A percentile compares a stretch with the other conserved stretches of the same genome.
These are phyloP conservation scores for Phytopythium sindhum DNA, from an alignment of 352 stramenopile genomes.

Conservation along the genomic window DNA sequence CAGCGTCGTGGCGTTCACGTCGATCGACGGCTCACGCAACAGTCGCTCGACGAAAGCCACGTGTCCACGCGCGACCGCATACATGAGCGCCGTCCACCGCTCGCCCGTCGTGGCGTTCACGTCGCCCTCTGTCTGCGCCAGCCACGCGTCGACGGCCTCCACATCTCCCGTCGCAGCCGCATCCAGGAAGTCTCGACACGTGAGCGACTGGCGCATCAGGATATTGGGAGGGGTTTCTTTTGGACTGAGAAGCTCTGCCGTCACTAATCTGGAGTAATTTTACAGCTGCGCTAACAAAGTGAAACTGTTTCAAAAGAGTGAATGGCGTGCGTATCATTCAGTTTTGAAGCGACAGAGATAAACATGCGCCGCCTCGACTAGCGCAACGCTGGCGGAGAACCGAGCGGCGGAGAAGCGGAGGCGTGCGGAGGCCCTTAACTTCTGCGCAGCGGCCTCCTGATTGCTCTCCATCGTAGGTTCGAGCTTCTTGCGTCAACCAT, in stretches of 20 bases:
- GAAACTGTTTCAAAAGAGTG: neutral
- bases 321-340: neutral
- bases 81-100: slow-evolving; percentile 68
- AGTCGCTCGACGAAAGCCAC: slow-evolving; percentile 39
- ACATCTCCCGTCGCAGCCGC: slow-evolving; percentile 44
- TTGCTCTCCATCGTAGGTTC: too few relatives aligned
- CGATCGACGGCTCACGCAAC: slow-evolving; percentile 23
- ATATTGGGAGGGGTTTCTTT: neutral
- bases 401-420: too few relatives aligned
- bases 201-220: neutral
- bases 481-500: too few relatives aligned
- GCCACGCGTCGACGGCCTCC: slow-evolving; percentile 33
- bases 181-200: slow-evolving; percentile 37
- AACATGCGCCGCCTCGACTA: neutral
- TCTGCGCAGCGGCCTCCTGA: too few relatives aligned
- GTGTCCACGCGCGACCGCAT: slow-evolving; percentile 52
- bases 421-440: too few relatives aligned
- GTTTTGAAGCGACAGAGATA: neutral
- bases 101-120: slow-evolving; percentile 61
- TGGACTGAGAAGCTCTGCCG: neutral
- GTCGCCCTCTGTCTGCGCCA: slow-evolving; percentile 21
- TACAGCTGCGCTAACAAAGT: neutral
- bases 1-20: slow-evolving; percentile 63
- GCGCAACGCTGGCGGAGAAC: neutral
- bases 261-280: neutral